Evolutionary conservation across 371 early-diverging fungal genomes (phyloP), one percentile per base, ranked within the genome.

Genomic region (Mucor piriformis): DNA sequence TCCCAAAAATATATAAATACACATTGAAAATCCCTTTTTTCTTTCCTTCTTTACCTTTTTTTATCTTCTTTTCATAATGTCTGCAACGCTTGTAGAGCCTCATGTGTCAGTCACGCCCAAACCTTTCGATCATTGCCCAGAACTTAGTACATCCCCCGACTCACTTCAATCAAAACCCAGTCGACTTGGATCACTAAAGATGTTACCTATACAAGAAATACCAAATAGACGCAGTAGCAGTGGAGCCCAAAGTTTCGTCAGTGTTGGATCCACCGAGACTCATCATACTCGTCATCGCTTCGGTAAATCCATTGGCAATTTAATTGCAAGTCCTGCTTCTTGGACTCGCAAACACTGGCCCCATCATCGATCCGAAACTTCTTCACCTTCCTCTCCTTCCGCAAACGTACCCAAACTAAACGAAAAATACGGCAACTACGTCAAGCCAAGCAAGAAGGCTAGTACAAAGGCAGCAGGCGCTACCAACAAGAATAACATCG

Each of bases 401-500:
- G 21, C 33, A 2, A 54, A 54, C 23, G 59, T 67, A 15, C 63
- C 69, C 0, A 51, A 40, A 23, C 29, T 71, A 6, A 57, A 54
- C 18, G 67, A 67, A 13, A 67, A 64, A 32, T 71, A 71, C 24
- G 71, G 71, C 4, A 40, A 53, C 7, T 68, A 68, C 53, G 29
- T 61, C 2, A 68, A 68, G 42, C 64, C 69, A 0, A 12, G 8
- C 6, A 54, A 53, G 32, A 37, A 57, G 20, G 32, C 56, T 12
- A 33, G 43, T 16, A 42, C 42, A 16, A 68, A 60, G 24, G 46
- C 57, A 5, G 29, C 57, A 10, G 68, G 68, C 15, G 54, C 69
- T 2, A 68, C 67, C 12, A 87, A 86, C 52, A 86, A 86, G 47
- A 59, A 67, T 18, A 83, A 86, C 40, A 81, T 79, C 55, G 90